Evolutionary conservation across 176 grass and related monocot genomes (phyloP), one percentile per base, ranked within the genome.

Genomic region (barley (Hordeum vulgare)): DNA sequence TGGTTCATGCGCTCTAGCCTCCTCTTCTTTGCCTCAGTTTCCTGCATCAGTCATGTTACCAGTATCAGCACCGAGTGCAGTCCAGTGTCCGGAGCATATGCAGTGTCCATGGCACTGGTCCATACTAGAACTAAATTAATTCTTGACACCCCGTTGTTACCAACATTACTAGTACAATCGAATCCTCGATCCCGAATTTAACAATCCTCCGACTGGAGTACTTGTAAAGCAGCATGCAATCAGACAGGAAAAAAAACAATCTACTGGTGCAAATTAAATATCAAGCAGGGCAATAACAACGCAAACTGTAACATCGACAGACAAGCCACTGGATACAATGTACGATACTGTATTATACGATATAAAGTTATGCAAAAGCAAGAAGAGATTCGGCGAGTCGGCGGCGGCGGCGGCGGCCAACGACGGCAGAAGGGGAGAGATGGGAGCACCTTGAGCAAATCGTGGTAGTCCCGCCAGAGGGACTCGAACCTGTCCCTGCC

Each of bases 1-100:
- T 51, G 67, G 65, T 85, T 94, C 2, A 42, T 68, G 1, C 73
- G 74, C 57, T 71, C 60, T 37, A 94, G 56, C 80, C 23, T 62
- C 83, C 57, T 85, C 90, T 80, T 97, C 75, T 94, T 94, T 25
- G 73, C 85, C 63, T 94, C 94, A 17, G 83, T 86, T 20, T 94
- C 92, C 94, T 97, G 80, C 70, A 45, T 18, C 59, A 42, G 20
- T 60, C 20, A 15, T 8, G 57, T 20, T 66, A 66, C 12, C 66
- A 66, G 61, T 59, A 72, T 34, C 66, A 78, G 54, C 11, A 42
- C 77, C 56, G 57, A 84, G 35, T 14, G 4, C 27, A 79, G 29
- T 84, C 25, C 5, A 18, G n/a, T n/a, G n/a, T n/a, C n/a, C n/a
- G n/a, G 53, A 40, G 14, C 3, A 11, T 23, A 11, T 25, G 8